Percentiles rank a stretch among this genome's conserved stretches.
These are phyloP conservation scores for Zalerion maritima DNA, from an alignment of 495 filamentous ascomycete genomes.

Conservation along the genomic window DNA sequence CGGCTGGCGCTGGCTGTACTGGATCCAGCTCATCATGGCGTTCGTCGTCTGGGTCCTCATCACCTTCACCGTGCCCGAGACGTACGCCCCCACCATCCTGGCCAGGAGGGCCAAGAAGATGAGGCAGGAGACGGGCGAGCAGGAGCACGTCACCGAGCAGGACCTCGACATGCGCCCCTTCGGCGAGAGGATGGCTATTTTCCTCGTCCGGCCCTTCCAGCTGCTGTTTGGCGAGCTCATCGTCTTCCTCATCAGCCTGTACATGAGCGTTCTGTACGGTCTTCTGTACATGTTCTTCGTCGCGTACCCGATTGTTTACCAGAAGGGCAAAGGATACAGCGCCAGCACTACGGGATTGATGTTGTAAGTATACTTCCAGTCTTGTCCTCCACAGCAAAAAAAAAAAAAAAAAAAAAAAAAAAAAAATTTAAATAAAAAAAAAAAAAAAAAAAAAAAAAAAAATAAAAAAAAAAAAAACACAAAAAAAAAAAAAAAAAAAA, in stretches of 20 bases:
- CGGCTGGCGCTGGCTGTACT: slow-evolving; percentile 79
- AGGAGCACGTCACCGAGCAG: slow-evolving; percentile 51
- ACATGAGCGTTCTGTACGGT: slow-evolving; percentile 69
- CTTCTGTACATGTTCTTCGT: slow-evolving; percentile 77
- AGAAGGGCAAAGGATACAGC: slow-evolving; percentile 58
- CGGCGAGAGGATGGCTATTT: slow-evolving; percentile 45
- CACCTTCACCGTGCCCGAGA: slow-evolving; percentile 70
- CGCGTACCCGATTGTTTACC: slow-evolving; percentile 66
- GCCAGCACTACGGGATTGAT: slow-evolving; percentile 60
- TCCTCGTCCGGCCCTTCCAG: slow-evolving; percentile 64
- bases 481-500: too few species aligned
- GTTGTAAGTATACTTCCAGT: slow-evolving; percentile 32
- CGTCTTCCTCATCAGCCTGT: slow-evolving; percentile 59
- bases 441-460: too few species aligned
- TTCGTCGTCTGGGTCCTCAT: slow-evolving; percentile 53
- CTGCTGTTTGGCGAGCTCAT: slow-evolving; percentile 68
- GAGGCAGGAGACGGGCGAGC: slow-evolving; percentile 48
- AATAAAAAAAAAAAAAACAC: too few species aligned
- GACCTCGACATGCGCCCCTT: slow-evolving; percentile 58
- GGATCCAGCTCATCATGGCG: slow-evolving; percentile 61
- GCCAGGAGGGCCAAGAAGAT: slow-evolving; percentile 49
- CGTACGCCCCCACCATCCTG: slow-evolving; percentile 60
- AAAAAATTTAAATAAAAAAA: too few species aligned
- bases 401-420: too few species aligned
- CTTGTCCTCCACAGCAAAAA: slow-evolving; percentile 7